Conservation (phyloP, 1,284 basidiomycete species). For the Fomitopsis betulina region DNA sequence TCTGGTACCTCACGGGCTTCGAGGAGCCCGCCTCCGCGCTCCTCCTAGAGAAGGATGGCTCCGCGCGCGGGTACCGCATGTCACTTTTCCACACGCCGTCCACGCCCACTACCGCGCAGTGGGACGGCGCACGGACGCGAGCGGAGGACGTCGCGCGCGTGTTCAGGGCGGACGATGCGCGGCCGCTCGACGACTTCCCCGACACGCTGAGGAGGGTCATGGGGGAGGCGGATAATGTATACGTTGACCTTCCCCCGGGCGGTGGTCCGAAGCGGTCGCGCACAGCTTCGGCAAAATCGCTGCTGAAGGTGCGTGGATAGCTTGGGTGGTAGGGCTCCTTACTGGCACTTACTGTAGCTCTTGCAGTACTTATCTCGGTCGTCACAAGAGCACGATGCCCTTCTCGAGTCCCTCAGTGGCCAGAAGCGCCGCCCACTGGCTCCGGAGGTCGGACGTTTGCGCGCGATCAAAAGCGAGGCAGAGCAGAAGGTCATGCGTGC, state of each 20-base stretch:
- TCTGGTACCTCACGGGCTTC: conserved; percentile 94
- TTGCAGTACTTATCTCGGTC: conserved; percentile 42
- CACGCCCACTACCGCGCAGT: conserved; percentile 78
- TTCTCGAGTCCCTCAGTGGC: conserved; percentile 48
- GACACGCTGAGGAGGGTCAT: conserved; percentile 45
- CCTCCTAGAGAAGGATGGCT: conserved; percentile 73
- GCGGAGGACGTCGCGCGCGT: conserved; percentile 49
- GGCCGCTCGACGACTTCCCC: conserved; percentile 50
- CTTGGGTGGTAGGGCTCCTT: conserved; percentile 2
- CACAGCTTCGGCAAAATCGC: conserved; percentile 28
- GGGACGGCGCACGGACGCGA: conserved; percentile 78
- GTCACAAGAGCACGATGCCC: conserved; percentile 42
- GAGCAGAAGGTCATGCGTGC: conserved; percentile 69
- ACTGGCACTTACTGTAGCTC: conserved; percentile 15
- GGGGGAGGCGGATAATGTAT: conserved; percentile 34
- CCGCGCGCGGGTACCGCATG: conserved; percentile 81
- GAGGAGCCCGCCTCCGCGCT: conserved; percentile 91
- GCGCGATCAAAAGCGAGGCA: conserved; percentile 65
- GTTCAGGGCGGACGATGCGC: conserved; percentile 76
- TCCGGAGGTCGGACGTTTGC: conserved; percentile 56
- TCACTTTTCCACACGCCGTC: conserved; percentile 83
- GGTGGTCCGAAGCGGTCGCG: not conserved
- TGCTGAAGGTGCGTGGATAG: conserved; percentile 21
- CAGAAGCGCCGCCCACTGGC: conserved; percentile 48
- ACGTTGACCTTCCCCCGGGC: conserved; percentile 30